Conservation (phyloP, 257 asterid genomes). For the Petunia axillaris region DNA sequence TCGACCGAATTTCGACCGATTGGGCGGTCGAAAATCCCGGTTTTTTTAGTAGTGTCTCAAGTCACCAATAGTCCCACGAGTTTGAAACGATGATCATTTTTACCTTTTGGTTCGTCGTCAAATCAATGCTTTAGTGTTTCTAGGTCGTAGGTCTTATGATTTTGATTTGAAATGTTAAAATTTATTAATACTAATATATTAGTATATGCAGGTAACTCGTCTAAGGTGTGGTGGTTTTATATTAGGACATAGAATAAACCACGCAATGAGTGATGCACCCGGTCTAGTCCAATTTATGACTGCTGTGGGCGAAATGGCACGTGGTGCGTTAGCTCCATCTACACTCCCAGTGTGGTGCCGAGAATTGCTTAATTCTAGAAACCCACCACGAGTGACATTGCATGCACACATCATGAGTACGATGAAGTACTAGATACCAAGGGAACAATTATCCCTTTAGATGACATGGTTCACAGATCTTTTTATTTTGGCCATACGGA, state of each 20-base stretch:
- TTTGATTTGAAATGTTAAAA: no score
- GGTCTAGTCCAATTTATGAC: slow-evolving; percentile 69
- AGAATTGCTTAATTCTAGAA: slow-evolving; percentile 52
- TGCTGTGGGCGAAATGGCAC: slow-evolving; percentile 65
- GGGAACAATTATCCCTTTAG: slow-evolving; percentile 47
- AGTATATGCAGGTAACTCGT: slow-evolving; percentile 66
- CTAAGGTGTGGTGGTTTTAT: slow-evolving; percentile 68
- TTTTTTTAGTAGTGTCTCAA: no score
- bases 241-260: slow-evolving; percentile 62
- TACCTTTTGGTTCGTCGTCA: no score
- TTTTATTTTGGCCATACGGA: slow-evolving; percentile 56
- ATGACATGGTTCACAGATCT: slow-evolving; percentile 48
- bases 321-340: slow-evolving; percentile 51
- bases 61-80: no score
- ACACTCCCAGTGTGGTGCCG: slow-evolving; percentile 61
- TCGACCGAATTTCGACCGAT: no score
- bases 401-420: slow-evolving; percentile 52
- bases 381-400: slow-evolving; percentile 50
- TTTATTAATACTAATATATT: not conserved
- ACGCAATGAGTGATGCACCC: slow-evolving; percentile 64
- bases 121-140: no score
- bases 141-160: no score
- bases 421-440: slow-evolving; percentile 53
- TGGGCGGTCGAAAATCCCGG: no score
- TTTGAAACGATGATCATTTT: no score